These are phyloP conservation scores for Licmophora abbreviata DNA, from an alignment of 108 stramenopile genomes.

Conservation along the genomic window DNA sequence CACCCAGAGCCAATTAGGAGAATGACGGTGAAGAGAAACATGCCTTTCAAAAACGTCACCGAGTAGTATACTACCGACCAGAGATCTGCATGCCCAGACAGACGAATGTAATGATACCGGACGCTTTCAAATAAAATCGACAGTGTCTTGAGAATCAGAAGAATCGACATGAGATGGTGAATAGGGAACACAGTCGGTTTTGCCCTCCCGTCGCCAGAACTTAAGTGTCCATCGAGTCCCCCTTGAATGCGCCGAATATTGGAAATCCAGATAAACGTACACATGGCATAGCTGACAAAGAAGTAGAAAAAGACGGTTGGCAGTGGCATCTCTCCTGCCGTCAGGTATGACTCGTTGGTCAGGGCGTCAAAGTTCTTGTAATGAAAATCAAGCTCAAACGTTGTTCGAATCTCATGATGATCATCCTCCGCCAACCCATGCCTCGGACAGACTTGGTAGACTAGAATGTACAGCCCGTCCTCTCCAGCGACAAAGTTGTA, in stretches of 20 bases:
- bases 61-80: constrained; percentile 85
- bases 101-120: constrained; percentile 85
- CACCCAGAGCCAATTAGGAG: constrained; percentile 96
- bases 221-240: constrained; percentile 35
- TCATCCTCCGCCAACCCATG: neutral
- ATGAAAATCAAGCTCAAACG: constrained; percentile 81
- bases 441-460: constrained; percentile 76
- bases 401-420: constrained; percentile 31
- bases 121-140: constrained; percentile 82
- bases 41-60: constrained; percentile 74
- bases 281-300: constrained; percentile 56
- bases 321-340: constrained; percentile 86
- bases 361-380: constrained; percentile 79
- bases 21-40: constrained; percentile 89
- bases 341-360: constrained; percentile 69
- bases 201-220: constrained; percentile 11
- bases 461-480: constrained; percentile 85
- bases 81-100: constrained; percentile 83
- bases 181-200: constrained; percentile 74
- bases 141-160: constrained; percentile 77
- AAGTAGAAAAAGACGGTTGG: constrained; percentile 83
- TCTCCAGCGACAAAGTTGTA: constrained; percentile 47
- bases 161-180: constrained; percentile 88
- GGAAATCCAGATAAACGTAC: constrained; percentile 57
- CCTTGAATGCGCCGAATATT: constrained; percentile 52